phyloP scores from a whole-genome alignment of 1,284 basidiomycete species.

The Ganoderma meredithae region DNA sequence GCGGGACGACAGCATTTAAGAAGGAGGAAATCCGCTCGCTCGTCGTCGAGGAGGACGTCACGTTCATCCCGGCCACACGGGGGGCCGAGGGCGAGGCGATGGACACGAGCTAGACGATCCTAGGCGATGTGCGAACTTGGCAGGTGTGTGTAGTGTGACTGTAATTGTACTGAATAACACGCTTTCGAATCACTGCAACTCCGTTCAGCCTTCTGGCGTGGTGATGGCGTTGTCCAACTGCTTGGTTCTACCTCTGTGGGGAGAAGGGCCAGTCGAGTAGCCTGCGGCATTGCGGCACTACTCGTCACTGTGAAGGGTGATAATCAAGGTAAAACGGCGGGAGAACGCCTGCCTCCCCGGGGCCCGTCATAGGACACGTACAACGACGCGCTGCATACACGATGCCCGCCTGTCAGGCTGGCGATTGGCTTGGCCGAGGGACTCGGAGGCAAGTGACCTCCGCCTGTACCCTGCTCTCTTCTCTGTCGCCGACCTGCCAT shows the following conservation, averaged over 20 bases:
- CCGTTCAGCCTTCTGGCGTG: background rate
- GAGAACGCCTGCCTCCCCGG: conserved; percentile 3
- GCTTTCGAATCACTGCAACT: conserved; percentile 12
- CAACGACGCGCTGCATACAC: conserved; percentile 4
- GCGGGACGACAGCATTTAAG: conserved; percentile 90
- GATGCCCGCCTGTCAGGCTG: conserved; percentile 1
- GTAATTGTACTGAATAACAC: conserved; percentile 30
- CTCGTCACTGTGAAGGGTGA: background rate
- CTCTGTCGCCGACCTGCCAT: conserved; percentile 11
- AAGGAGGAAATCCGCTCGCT: conserved; percentile 79
- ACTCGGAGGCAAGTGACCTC: conserved; percentile 15
- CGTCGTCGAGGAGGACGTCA: conserved; percentile 76
- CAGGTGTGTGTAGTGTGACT: conserved; percentile 23
- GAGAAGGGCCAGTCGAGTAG: no score
- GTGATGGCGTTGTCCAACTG: background rate
- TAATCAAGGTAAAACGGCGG: background rate
- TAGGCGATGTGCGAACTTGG: background rate
- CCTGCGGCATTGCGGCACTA: background rate
- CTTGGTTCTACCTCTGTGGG: background rate
- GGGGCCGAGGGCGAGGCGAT: conserved; percentile 61
- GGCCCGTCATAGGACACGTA: conserved; percentile 15
- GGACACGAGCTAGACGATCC: conserved; percentile 56
- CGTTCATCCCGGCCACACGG: conserved; percentile 45
- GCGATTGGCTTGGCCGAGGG: background rate
- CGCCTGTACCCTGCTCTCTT: background rate